Evolutionary conservation across 2,329 filamentous ascomycete genomes (phyloP), one percentile per base, ranked within the genome.

Genomic region (Epichloe coenophiala): DNA sequence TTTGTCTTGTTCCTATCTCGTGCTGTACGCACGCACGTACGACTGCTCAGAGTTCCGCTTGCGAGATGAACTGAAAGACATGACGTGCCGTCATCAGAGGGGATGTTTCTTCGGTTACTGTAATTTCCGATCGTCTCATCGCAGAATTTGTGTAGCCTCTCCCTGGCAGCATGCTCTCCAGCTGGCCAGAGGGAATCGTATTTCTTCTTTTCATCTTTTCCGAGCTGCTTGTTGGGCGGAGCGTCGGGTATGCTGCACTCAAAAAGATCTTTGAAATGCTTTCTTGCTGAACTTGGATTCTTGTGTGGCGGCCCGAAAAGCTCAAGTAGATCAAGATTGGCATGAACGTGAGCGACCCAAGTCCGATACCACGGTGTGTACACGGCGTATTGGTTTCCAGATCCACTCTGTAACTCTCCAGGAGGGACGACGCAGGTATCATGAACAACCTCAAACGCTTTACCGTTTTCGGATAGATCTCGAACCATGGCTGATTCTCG

Each of bases 351-450:
- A 4, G 77, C 76, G 21, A 89, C 67, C 88, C 89, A 95, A 0
- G 84, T 61, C 15, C 81, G 75, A 62, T 78, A 91, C 88, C 88
- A 95, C 0, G 88, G 90, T 2, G 75, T 81, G 58, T 93, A 95
- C 1, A 95, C 87, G 0, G 86, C 79, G 59, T 93, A 94, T 59
- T 91, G 87, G 50, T 79, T 87, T 2, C 88, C 88, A 3, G 74
- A 67, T 3, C 86, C 83, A 5, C 75, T 87, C 17, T 68, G 68
- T 38, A 95, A 65, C 38, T 71, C 68, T 0, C 87, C 88, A 0
- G 90, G 89, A 0, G 81, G 74, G 0, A 95, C 88, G 1, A 94
- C 79, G 56, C 88, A 93, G 4, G 85, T 87, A 64, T 95, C 90
- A 53, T 90, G 86, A 1, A 84, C 73, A 0, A 83, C 77, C n/a